These are phyloP conservation scores for Neurospora intermedia DNA, from an alignment of 495 filamentous ascomycete genomes.

Conservation along the genomic window DNA sequence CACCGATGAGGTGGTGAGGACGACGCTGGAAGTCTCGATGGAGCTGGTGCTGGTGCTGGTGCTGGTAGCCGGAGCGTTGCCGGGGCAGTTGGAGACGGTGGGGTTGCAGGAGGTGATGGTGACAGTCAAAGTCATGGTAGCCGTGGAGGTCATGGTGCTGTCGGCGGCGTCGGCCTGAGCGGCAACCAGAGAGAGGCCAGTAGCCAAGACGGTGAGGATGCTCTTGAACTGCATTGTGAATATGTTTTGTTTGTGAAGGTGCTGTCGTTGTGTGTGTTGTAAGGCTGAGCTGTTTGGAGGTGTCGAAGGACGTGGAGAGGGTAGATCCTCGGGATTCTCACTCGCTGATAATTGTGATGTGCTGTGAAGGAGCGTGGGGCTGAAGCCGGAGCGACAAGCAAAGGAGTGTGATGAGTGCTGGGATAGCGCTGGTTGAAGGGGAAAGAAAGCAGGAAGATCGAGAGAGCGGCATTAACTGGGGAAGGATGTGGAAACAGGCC, in stretches of 20 bases:
- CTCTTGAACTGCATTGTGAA: constrained; percentile 31
- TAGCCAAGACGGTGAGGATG: constrained; percentile 23
- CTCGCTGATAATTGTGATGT: not conserved
- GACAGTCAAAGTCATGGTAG: constrained; percentile 33
- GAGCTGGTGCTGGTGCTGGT: constrained; percentile 14
- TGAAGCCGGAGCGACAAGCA: constrained; percentile 20
- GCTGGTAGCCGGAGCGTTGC: constrained; percentile 19
- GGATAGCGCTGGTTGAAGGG: constrained; percentile 10
- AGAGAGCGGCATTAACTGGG: constrained; percentile 3
- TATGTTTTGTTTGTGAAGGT: constrained; percentile 2
- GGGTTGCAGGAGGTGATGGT: constrained; percentile 40
- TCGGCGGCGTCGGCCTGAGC: constrained; percentile 14
- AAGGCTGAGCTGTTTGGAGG: not conserved
- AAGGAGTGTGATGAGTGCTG: constrained; percentile 23
- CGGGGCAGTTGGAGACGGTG: constrained; percentile 33
- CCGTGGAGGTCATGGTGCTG: constrained; percentile 31
- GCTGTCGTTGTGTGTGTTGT: not conserved
- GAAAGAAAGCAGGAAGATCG: constrained; percentile 10
- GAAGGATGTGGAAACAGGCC: constrained; percentile 11
- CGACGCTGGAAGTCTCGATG: not conserved
- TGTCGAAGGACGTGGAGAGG: not conserved
- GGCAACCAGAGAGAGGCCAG: constrained; percentile 18
- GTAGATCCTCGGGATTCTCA: constrained; percentile 1
- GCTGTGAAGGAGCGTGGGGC: constrained; percentile 23
- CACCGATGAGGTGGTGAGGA: not conserved